Percentiles rank a stretch among this genome's conserved stretches.
These are phyloP conservation scores for Coniferiporia weirii DNA, from an alignment of 1,284 basidiomycete genomes.

Conservation along the genomic window DNA sequence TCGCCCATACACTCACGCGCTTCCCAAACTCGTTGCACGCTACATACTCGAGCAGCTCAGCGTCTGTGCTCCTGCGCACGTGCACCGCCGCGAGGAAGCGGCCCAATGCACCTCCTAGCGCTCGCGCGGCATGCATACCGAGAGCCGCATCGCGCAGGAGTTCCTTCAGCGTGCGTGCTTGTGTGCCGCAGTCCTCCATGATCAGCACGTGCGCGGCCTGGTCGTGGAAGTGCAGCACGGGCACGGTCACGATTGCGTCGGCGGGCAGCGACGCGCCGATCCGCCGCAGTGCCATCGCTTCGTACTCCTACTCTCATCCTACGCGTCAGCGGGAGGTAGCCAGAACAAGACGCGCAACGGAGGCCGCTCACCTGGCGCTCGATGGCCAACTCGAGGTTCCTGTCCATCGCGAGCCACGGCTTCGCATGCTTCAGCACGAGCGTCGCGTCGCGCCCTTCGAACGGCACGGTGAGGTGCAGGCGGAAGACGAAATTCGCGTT, in stretches of 20 bases:
- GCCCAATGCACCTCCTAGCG: conserved; percentile 48
- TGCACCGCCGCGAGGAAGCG: conserved; percentile 47
- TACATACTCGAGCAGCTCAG: conserved; percentile 33
- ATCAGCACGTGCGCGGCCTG: conserved; percentile 43
- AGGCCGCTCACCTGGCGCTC: conserved; percentile 45
- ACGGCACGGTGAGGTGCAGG: conserved; percentile 34
- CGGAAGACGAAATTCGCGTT: conserved; percentile 50
- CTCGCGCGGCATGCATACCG: conserved; percentile 28
- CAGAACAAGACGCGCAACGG: background rate
- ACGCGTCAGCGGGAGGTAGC: background rate
- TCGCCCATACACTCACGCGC: conserved; percentile 36
- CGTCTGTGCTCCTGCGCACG: conserved; percentile 32
- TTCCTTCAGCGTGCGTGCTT: conserved; percentile 41
- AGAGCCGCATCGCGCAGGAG: conserved; percentile 35
- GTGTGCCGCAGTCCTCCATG: conserved; percentile 53
- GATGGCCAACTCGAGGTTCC: conserved; percentile 34
- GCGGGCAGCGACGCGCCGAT: conserved; percentile 31
- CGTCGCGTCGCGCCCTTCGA: conserved; percentile 34
- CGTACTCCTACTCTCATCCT: conserved; percentile 30
- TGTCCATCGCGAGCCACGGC: conserved; percentile 32
- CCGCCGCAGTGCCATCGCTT: conserved; percentile 44
- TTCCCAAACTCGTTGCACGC: conserved; percentile 38
- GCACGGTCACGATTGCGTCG: conserved; percentile 40
- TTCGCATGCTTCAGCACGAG: conserved; percentile 54
- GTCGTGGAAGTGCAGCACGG: conserved; percentile 47